These are phyloP conservation scores for Emergomyces orientalis DNA, from an alignment of 2,329 filamentous ascomycete species.

Conservation along the genomic window DNA sequence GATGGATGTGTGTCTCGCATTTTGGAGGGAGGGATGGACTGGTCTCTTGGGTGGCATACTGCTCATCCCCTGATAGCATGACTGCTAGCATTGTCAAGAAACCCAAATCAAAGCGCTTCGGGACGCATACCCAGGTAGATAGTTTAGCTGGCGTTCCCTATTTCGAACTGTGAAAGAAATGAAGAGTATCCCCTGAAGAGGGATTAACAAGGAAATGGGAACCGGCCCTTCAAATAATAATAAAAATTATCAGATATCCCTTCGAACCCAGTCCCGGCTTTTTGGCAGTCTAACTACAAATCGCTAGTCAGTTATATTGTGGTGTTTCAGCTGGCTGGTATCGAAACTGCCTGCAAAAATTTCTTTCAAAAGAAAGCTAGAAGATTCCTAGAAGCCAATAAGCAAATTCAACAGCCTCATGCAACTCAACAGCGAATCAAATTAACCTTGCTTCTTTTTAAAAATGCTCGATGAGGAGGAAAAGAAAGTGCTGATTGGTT, in stretches of 20 bases:
- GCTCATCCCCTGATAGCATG: background rate
- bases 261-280: too few relatives aligned
- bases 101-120: background rate
- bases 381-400: background rate
- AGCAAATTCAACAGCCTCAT: background rate
- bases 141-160: background rate
- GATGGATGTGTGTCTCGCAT: background rate
- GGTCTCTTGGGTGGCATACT: background rate
- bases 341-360: background rate
- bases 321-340: background rate
- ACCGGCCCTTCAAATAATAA: background rate
- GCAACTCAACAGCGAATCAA: background rate
- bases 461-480: background rate
- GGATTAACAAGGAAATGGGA: background rate
- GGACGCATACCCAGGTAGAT: background rate
- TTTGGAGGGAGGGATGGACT: background rate
- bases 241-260: background rate
- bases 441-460: background rate
- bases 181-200: background rate
- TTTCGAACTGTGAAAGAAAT: background rate
- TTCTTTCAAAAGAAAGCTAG: background rate
- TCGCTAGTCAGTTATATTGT: background rate
- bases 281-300: background rate
- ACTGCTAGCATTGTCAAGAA: background rate
- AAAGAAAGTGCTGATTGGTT: background rate